Conservation (phyloP, 1,284 basidiomycete genomes). For the Moesziomyces parantarcticus region DNA sequence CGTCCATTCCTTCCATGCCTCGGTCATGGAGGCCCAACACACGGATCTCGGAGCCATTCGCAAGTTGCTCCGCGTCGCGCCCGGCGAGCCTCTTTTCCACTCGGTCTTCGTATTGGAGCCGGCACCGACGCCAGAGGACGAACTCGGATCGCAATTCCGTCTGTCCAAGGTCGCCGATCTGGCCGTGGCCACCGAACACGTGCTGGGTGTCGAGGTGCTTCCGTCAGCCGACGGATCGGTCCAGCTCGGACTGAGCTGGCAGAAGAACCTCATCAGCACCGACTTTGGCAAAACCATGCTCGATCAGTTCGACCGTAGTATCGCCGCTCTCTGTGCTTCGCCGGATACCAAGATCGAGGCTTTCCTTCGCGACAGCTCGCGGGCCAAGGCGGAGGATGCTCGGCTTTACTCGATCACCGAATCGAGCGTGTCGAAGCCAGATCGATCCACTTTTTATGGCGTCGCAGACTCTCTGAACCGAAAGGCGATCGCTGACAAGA, state of each 20-base stretch:
- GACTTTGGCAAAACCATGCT: constrained; percentile 47
- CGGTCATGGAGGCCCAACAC: constrained; percentile 47
- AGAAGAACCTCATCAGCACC: constrained; percentile 33
- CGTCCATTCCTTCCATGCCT: constrained; percentile 46
- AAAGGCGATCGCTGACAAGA: constrained; percentile 15
- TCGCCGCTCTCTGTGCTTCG: constrained; percentile 31
- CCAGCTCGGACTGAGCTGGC: constrained; percentile 49
- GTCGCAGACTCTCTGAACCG: constrained; percentile 19
- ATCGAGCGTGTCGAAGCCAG: neutral
- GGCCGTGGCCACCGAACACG: constrained; percentile 61
- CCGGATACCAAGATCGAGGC: constrained; percentile 7
- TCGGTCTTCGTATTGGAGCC: constrained; percentile 66
- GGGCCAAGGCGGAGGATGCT: neutral
- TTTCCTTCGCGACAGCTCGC: constrained; percentile 6
- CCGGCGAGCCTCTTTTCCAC: constrained; percentile 59
- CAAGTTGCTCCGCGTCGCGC: constrained; percentile 47
- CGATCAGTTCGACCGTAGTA: constrained; percentile 45
- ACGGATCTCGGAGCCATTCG: constrained; percentile 57
- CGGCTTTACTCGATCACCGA: constrained; percentile 15
- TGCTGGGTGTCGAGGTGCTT: constrained; percentile 59
- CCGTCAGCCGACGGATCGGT: constrained; percentile 33
- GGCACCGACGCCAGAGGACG: constrained; percentile 6
- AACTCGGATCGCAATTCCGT: constrained; percentile 12
- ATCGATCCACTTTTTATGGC: neutral
- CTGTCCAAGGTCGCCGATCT: constrained; percentile 42